phyloP scores from a whole-genome alignment of 2,329 filamentous ascomycete species.

The Escovopsis weberi region DNA sequence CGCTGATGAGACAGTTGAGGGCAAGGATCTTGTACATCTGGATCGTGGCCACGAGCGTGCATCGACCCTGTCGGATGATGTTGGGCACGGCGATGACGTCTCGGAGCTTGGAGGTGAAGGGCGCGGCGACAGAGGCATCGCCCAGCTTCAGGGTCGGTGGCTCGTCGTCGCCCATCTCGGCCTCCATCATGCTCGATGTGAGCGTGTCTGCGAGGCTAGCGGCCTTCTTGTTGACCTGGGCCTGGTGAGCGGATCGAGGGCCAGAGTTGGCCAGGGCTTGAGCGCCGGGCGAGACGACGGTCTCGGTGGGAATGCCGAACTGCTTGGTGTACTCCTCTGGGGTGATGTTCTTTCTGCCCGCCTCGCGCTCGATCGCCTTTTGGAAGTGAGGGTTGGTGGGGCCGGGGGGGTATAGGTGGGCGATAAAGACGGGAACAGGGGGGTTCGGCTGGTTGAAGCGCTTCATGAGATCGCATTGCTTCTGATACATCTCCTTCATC shows the following conservation, averaged over 20 bases:
- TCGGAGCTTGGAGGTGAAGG: slow-evolving; percentile 93
- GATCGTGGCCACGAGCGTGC: slow-evolving; percentile 93
- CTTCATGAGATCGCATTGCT: slow-evolving; percentile 82
- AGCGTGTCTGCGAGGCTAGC: slow-evolving; percentile 74
- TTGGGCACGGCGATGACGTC: slow-evolving; percentile 96
- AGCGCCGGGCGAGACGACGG: slow-evolving; percentile 49
- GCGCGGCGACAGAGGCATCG: slow-evolving; percentile 90
- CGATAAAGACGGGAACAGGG: slow-evolving; percentile 84
- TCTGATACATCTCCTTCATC: slow-evolving; percentile 98
- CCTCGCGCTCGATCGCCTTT: slow-evolving; percentile 80
- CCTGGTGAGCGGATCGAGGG: slow-evolving; percentile 24
- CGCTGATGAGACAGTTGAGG: slow-evolving; percentile 92
- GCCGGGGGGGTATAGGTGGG: slow-evolving; percentile 85
- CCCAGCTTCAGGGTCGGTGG: slow-evolving; percentile 93
- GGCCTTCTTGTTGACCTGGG: slow-evolving; percentile 56
- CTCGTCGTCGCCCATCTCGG: slow-evolving; percentile 74
- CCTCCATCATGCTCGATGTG: slow-evolving; percentile 76
- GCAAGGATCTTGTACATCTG: slow-evolving; percentile 99
- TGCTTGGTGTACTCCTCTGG: slow-evolving; percentile 41
- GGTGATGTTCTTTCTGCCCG: slow-evolving; percentile 59
- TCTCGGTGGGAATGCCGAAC: slow-evolving; percentile 41
- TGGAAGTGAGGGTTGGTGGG: slow-evolving; percentile 86
- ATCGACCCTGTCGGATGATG: slow-evolving; percentile 94
- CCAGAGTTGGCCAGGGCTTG: slow-evolving; percentile 33
- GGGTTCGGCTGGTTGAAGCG: slow-evolving; percentile 88